Evolutionary conservation across 495 filamentous ascomycete genomes (phyloP).

Genomic region (Pseudoneurospora amorphoporcata): DNA sequence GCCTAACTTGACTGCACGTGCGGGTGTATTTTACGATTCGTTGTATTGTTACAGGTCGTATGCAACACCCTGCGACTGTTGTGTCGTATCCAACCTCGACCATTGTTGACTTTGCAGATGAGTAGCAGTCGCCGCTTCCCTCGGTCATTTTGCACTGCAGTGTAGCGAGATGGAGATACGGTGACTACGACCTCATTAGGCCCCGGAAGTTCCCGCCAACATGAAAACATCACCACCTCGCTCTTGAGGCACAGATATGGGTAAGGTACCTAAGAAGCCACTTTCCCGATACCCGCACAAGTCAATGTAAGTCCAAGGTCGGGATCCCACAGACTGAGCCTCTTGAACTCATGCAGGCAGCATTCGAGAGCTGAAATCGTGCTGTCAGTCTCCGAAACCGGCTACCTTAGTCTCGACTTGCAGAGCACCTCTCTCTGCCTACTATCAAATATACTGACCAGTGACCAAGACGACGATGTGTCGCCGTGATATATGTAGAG

Average conservation of each 20-base stretch:
- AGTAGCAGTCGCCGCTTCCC: background rate
- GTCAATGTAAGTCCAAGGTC: background rate
- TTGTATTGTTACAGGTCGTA: background rate
- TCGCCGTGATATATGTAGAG: no score
- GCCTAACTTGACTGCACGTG: background rate
- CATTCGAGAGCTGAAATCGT: background rate
- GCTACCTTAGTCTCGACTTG: background rate
- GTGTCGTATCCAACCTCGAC: background rate
- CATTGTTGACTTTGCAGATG: background rate
- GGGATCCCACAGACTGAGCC: background rate
- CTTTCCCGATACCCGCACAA: background rate
- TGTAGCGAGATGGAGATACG: background rate
- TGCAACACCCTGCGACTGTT: background rate
- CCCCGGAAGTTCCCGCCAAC: no score
- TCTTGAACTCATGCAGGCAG: background rate
- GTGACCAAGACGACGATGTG: background rate
- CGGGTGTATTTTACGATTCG: background rate
- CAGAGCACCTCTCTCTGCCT: background rate
- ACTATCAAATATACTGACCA: background rate
- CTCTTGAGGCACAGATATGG: background rate
- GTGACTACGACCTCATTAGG: background rate
- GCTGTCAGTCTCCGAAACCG: background rate
- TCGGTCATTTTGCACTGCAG: background rate
- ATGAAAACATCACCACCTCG: background rate
- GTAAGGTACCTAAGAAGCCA: background rate